Evolutionary conservation across 1,139 yeast genomes (phyloP).

Genomic region (Blastobotrys capitulatus): DNA sequence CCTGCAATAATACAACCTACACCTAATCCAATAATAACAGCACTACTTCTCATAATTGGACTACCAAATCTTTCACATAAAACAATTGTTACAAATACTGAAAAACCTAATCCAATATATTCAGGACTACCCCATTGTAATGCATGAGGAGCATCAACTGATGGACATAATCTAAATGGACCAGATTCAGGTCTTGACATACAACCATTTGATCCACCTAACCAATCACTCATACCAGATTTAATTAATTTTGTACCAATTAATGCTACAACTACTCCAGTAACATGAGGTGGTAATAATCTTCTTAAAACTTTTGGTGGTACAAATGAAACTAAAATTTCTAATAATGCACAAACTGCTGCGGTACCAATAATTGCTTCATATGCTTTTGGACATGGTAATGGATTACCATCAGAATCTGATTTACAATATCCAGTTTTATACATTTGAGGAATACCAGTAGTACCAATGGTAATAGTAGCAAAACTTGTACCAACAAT

Average conservation of each 20-base stretch:
- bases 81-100: slow-evolving; percentile 68
- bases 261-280: slow-evolving; percentile 84
- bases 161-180: slow-evolving; percentile 44
- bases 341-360: slow-evolving; percentile 68
- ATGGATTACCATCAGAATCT: slow-evolving; percentile 51
- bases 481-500: slow-evolving; percentile 91
- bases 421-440: slow-evolving; percentile 59
- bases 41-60: slow-evolving; percentile 92
- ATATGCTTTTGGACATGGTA: slow-evolving; percentile 85
- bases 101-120: slow-evolving; percentile 79
- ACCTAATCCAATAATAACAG: slow-evolving; percentile 75
- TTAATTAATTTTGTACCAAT: slow-evolving; percentile 67
- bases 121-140: slow-evolving; percentile 80
- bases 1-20: slow-evolving; percentile 91
- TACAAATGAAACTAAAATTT: slow-evolving; percentile 63
- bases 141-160: slow-evolving; percentile 45
- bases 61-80: slow-evolving; percentile 82
- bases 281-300: slow-evolving; percentile 81
- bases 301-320: slow-evolving; percentile 68
- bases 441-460: slow-evolving; percentile 79
- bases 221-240: slow-evolving; percentile 74
- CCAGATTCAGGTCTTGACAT: slow-evolving; percentile 39
- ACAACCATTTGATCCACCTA: slow-evolving; percentile 64
- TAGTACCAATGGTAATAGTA: slow-evolving; percentile 71
- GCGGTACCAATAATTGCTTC: slow-evolving; percentile 82